Base-by-base conservation (phyloP, 2,329 filamentous ascomycete genomes). In the Sporothrix pseudoabietina region DNA sequence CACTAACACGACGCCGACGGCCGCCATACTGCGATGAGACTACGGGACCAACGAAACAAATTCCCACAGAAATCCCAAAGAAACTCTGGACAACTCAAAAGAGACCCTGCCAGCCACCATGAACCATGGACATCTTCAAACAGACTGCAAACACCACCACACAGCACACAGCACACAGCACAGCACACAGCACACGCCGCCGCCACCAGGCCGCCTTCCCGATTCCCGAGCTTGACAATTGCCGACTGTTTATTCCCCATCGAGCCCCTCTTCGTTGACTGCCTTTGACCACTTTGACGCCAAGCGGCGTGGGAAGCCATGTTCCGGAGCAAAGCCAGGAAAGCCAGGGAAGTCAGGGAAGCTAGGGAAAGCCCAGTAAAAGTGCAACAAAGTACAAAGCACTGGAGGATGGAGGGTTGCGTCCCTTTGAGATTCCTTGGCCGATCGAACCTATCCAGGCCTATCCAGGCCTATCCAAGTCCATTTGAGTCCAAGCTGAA, bases 11-110 rank as follows among this genome's bases (percentile, higher is more conserved):
- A 26, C 12, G 32, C 30, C 30, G 30, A 26, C 22, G 14, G 22
- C 55, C 55, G 55, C 30, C 55, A 59, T 59, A 55, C 52, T 22
- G 52, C 52, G 52, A 55, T n/a, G 41, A 47, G 52, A n/a, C 52
- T 7, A 54, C 14, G 22, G 9, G 32, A 63, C 26, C 54, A 57
- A 57, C 54, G 14, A 54, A 55, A 55, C 4, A 32, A 32, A 6
- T 57, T 22, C 26, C 26, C 54, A 3, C 8, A 22, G n/a, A 26
- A 57, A 57, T 19, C 26, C 26, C 26, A 54, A 14, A 55, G 26
- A 1, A 55, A 55, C 52, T 2, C 26, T 26, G 26, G 26, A 26
- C 26, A 26, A 2, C 26, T 26, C 26, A 26, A 54, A 14, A 55
- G 26, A 1, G 30, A 55, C 52, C 54, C 22, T 57, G 57, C 57